Evolutionary conservation across 2,329 filamentous ascomycete species (phyloP), one percentile per base, ranked within the genome.

Genomic region (Fusarium stilboides): DNA sequence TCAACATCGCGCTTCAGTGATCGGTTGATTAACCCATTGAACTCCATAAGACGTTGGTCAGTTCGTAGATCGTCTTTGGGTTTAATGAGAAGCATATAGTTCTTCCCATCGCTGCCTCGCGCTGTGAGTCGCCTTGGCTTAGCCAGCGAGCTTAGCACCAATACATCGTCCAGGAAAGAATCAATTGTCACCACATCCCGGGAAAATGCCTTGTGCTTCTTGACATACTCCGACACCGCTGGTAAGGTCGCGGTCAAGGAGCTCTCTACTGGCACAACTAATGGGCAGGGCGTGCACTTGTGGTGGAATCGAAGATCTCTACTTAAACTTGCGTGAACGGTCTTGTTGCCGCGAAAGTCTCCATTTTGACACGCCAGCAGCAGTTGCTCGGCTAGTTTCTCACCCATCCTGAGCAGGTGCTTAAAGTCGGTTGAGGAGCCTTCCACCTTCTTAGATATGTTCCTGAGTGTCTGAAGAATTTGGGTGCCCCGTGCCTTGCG

Each of bases 1-100:
- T 98, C 94, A 3, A 94, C 91, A 75, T 98, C 94, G 65, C 92
- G 90, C 77, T 98, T 97, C 58, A 99, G 82, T 4, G 95, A 94
- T 62, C 96, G 88, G 78, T 99, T 99, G 83, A 99, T 98, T 88
- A 98, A 96, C 45, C 92, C 90, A 78, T 98, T 99, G 84, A 99
- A 99, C 77, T 99, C 97, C 94, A 99, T 99, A 20, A 99, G 89
- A 52, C 96, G 93, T 79, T 98, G 95, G 75, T 99, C 97, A 71
- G 97, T 99, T 51, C 96, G 92, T 24, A 99, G 87, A 78, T 99
- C 97, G 77, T 99, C 96, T 79, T 98, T 98, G 10, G 96, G 97
- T 77, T 99, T 99, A 83, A 97, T 97, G 57, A 99, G 86, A 9
- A 99, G 88, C 69, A 93, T 93, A 78, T 99, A 99, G 19, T 87